Evolutionary conservation across 2,329 filamentous ascomycete species (phyloP).

Genomic region (Fusarium redolens): DNA sequence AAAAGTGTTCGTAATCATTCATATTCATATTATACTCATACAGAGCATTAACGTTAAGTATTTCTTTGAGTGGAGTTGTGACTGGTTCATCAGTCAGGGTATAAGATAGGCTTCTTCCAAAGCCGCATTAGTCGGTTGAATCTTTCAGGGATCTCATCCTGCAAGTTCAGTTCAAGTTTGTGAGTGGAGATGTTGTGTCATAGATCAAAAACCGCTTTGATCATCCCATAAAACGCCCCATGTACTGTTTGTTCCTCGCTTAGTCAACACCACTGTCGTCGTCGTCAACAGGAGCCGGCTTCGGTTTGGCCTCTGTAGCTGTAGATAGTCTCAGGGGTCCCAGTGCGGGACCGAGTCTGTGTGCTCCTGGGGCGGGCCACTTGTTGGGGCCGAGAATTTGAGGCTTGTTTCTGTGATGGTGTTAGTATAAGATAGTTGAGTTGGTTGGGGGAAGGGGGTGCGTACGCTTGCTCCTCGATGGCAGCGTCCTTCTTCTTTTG

Average conservation of each 20-base stretch:
- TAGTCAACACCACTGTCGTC: constrained; percentile 22
- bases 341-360: constrained; percentile 8
- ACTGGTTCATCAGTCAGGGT: constrained; percentile 14
- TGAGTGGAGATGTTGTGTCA: constrained; percentile 16
- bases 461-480: constrained; percentile 16
- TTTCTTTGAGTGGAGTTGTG: constrained; percentile 21
- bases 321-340: constrained; percentile 4
- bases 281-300: background rate
- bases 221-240: constrained; percentile 14
- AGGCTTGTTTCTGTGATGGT: constrained; percentile 5
- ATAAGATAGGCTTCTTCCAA: constrained; percentile 21
- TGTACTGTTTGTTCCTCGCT: constrained; percentile 8
- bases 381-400: constrained; percentile 19
- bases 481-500: constrained; percentile 16
- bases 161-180: background rate
- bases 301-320: constrained; percentile 11
- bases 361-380: constrained; percentile 14
- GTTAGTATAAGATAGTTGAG: background rate
- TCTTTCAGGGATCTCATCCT: background rate
- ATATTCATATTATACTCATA: constrained; percentile 27
- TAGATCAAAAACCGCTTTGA: constrained; percentile 13
- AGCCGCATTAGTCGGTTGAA: constrained; percentile 19
- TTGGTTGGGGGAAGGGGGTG: fast-evolving
- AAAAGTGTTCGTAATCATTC: constrained; percentile 2
- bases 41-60: constrained; percentile 14